A percentile compares a stretch with the other conserved stretches of the same genome.
phyloP scores from a whole-genome alignment of 1,284 basidiomycete genomes.

The Cutaneotrichosporon cyanovorans region DNA sequence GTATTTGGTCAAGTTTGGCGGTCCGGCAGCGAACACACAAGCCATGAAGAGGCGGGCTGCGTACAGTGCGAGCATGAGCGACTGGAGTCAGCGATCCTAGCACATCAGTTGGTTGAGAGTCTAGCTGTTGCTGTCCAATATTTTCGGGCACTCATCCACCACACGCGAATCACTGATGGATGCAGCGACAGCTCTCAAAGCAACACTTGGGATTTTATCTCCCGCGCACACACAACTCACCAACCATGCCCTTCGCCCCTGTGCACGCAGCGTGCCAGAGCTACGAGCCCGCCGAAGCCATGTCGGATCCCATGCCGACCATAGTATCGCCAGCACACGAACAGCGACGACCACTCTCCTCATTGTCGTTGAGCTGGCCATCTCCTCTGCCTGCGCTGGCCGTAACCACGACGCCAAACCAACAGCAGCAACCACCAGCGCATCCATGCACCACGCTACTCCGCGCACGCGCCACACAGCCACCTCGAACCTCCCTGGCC shows the following conservation, averaged over 20 bases:
- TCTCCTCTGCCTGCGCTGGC: not conserved
- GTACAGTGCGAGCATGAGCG: conserved; percentile 7
- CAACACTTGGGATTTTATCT: no score
- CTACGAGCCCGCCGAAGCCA: conserved; percentile 20
- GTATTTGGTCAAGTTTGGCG: not conserved
- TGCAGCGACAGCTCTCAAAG: no score
- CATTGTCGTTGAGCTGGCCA: not conserved
- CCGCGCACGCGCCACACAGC: conserved; percentile 27
- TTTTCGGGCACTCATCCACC: no score
- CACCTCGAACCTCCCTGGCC: conserved; percentile 11
- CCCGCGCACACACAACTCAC: conserved; percentile 16
- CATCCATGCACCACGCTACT: conserved; percentile 11
- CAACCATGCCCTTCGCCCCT: conserved; percentile 28
- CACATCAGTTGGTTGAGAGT: no score
- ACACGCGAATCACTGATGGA: no score
- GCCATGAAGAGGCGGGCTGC: not conserved
- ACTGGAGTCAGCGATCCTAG: conserved; percentile 5
- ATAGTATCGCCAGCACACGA: conserved; percentile 24
- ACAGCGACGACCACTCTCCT: conserved; percentile 1
- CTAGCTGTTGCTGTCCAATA: no score
- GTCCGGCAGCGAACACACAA: not conserved
- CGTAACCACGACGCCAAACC: conserved; percentile 9
- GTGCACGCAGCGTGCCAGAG: conserved; percentile 8
- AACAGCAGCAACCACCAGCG: conserved; percentile 9
- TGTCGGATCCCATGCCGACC: conserved; percentile 40